phyloP scores from a whole-genome alignment of 1,139 yeast genomes.

The Candida sp. region DNA sequence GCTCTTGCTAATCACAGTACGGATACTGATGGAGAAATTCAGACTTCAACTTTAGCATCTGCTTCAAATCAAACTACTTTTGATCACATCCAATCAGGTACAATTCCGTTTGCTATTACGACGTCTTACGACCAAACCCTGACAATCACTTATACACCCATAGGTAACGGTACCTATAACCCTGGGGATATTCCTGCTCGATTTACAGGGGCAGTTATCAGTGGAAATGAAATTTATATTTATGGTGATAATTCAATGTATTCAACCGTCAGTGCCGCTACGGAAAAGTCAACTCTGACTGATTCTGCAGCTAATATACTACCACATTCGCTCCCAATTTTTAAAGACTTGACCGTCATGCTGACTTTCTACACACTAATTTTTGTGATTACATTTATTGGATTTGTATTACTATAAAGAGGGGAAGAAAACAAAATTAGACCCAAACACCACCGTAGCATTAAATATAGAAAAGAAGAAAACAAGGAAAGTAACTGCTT shows the following conservation, averaged over 20 bases:
- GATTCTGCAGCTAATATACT: background rate
- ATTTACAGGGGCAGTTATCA: conserved; percentile 28
- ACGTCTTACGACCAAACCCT: conserved; percentile 11
- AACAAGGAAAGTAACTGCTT: background rate
- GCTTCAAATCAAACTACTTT: conserved; percentile 12
- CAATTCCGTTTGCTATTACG: conserved; percentile 37
- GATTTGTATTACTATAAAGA: background rate
- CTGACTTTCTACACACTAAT: background rate
- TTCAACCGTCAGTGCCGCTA: conserved; percentile 9
- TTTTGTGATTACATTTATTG: background rate
- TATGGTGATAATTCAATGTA: conserved; percentile 10
- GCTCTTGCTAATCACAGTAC: conserved; percentile 17
- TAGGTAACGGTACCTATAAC: conserved; percentile 9
- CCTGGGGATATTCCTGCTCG: conserved; percentile 27
- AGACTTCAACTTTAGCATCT: background rate
- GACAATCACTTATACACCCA: conserved; percentile 16
- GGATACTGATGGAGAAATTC: background rate
- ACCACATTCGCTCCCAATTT: background rate
- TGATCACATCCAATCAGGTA: conserved; percentile 24
- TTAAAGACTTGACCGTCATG: background rate
- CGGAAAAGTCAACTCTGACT: conserved; percentile 5
- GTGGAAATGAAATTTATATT: conserved; percentile 29
- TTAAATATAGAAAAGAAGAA: background rate
- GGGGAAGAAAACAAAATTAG: too few species aligned
- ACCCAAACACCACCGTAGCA: background rate